phyloP scores from a whole-genome alignment of 352 stramenopile genomes.

The Phytophthora brassicae region DNA sequence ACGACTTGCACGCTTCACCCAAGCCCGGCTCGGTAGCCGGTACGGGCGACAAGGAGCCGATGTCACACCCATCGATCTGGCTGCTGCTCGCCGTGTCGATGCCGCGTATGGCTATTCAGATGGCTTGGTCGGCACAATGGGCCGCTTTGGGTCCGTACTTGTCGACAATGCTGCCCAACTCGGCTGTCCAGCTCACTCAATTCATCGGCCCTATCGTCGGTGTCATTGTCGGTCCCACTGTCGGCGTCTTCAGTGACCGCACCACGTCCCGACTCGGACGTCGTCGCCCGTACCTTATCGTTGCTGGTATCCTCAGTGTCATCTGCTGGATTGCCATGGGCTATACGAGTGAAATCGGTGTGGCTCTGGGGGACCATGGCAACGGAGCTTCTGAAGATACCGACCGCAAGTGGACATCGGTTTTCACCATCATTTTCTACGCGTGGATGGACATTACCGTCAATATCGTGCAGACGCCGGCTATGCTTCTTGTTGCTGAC shows the following conservation, averaged over 20 bases:
- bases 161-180: constrained; percentile 42
- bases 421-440: constrained; percentile 35
- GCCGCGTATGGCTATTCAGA: constrained; percentile 35
- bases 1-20: constrained; percentile 26
- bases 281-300: constrained; percentile 42
- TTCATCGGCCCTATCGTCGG: constrained; percentile 23
- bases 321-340: constrained; percentile 60
- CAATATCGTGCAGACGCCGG: constrained; percentile 29
- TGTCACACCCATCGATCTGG: constrained; percentile 30
- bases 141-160: constrained; percentile 46
- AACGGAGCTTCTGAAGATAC: neutral
- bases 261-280: constrained; percentile 43
- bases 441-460: constrained; percentile 37
- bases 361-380: constrained; percentile 25
- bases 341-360: constrained; percentile 39
- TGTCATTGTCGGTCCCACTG: constrained; percentile 26
- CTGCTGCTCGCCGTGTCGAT: constrained; percentile 12
- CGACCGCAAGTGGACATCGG: constrained; percentile 28
- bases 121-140: constrained; percentile 34
- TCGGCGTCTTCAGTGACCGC: constrained; percentile 36
- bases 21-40: constrained; percentile 22
- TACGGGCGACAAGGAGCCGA: constrained; percentile 17
- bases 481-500: constrained; percentile 32
- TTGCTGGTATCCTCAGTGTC: constrained; percentile 34
- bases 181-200: constrained; percentile 24